Evolutionary conservation across 73 alveolate genomes (phyloP), one percentile per base, ranked within the genome.

Genomic region (Urostyla sp.): DNA sequence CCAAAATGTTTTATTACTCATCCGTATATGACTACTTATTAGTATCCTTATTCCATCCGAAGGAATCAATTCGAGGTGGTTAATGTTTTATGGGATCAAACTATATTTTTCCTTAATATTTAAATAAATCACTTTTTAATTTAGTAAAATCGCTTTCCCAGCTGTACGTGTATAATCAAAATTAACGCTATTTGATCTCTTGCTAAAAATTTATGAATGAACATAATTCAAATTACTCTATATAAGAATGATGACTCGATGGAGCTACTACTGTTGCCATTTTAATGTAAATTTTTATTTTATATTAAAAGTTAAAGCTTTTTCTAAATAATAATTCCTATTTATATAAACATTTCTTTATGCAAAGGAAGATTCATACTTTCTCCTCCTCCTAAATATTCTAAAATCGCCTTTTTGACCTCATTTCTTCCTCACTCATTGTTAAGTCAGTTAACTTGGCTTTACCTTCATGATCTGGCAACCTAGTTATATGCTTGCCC

Each of bases 41-140:
- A 15, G 56, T 24, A 34, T 69, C 36, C 15, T 35, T n/a, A 21
- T 59, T 59, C 76, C 76, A 59, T 6, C 76, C 76, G 30, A 59
- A 59, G 26, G 37, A 52, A 59, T 59, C 76, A n/a, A 59, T 59
- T 27, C 76, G 32, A 35, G 76, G 76, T 59, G 76, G 76, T 32
- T 59, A 21, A 59, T 59, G 76, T 6, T 6, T 13, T 4, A 6
- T 32, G 6, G 76, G 76, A 59, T 59, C 76, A 59, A 59, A 59
- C 55, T 32, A 28, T 10, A 40, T 40, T 15, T 15, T 40, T 40
- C 8, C 24, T 27, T 16, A 55, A 31, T 60, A 8, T 60, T 60
- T 32, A 15, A 31, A 27, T 8, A 7, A 31, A 60, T 44, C 44
- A 37, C 63, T 66, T 24, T 44, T 5, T 24, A 15, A 3, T 66